Conservation (phyloP, 805 yeast species). For the Starmerella sirachaensis region DNA sequence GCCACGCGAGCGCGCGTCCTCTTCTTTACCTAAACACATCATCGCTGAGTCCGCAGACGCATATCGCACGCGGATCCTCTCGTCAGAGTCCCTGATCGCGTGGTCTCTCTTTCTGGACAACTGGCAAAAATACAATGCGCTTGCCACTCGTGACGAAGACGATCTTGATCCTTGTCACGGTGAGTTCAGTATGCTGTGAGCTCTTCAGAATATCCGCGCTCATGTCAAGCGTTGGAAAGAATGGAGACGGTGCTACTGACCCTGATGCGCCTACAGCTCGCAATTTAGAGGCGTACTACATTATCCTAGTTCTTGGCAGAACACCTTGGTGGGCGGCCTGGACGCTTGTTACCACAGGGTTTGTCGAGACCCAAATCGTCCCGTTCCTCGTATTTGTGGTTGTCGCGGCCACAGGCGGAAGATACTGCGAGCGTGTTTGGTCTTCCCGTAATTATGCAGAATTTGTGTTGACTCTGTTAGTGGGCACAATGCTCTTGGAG, state of each 20-base stretch:
- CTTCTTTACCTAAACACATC: too few species aligned
- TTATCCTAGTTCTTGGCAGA: conserved; percentile 18
- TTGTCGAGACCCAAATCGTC: conserved; percentile 37
- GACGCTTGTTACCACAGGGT: conserved; percentile 38
- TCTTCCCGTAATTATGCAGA: conserved; percentile 40
- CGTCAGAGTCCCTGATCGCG: too few species aligned
- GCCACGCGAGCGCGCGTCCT: too few species aligned
- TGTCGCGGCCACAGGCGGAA: conserved; percentile 42
- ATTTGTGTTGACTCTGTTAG: conserved; percentile 34
- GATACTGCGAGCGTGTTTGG: conserved; percentile 58
- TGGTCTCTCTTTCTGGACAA: too few species aligned
- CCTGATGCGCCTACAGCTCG: conserved; percentile 4
- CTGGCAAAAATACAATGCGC: not conserved
- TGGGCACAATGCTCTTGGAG: conserved; percentile 27
- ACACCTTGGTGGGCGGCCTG: conserved; percentile 28
- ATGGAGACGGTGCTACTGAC: not conserved
- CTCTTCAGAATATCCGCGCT: conserved; percentile 4
- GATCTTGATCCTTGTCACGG: conserved; percentile 3
- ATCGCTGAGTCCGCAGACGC: too few species aligned
- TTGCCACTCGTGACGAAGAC: conserved; percentile 8
- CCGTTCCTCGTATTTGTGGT: conserved; percentile 32
- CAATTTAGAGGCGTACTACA: conserved; percentile 8
- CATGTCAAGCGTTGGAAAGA: not conserved
- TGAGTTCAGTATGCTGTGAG: conserved; percentile 3
- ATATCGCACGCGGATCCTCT: too few species aligned